Evolutionary conservation across 768 basidiomycete genomes (phyloP), one percentile per base, ranked within the genome.

Genomic region (Podaxis sp.): DNA sequence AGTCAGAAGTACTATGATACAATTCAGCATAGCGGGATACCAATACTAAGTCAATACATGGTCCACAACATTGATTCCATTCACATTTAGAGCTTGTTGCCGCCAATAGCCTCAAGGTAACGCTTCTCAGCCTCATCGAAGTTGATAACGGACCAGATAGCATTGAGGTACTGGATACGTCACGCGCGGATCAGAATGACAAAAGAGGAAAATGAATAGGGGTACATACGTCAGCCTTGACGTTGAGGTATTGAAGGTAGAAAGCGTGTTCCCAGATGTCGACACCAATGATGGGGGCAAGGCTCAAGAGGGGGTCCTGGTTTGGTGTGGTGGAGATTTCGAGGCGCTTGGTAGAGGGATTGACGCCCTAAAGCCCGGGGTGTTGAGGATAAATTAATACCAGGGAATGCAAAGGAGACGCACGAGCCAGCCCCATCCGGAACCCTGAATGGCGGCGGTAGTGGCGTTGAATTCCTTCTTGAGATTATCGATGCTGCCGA

Each of bases 261-360:
- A 88, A 92, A n/a, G 89, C 89, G 75, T 96, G 94, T 75, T 95
- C 93, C 96, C 96, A 99, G 70, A 99, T 90, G 77, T 99, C 96
- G 67, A 99, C 88, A 38, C 97, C 97, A 72, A 99, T 86, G 71
- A 99, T 89, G 19, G 96, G 95, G 17, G 84, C 82, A 76, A 95
- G 92, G 2, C 78, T 75, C 36, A 83, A 72, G 56, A 95, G 78
- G 26, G 97, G 97, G 73, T 99, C 97, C 78, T 99, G 97, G 80
- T 99, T 99, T 6, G 94, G 79, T 12, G 97, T 99, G 22, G 96
- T 95, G 57, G 91, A 87, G 57, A 97, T 85, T 75, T 96, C 95
- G 54, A 99, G 86, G 76, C 84, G 89, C 75, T 88, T 85, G 42
- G 80, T 84, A 26, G 71, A 67, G 13, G 82, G 63, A 73, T 89